phyloP scores from a whole-genome alignment of 2,329 filamentous ascomycete species.

The Apiospora rasikravindrae region DNA sequence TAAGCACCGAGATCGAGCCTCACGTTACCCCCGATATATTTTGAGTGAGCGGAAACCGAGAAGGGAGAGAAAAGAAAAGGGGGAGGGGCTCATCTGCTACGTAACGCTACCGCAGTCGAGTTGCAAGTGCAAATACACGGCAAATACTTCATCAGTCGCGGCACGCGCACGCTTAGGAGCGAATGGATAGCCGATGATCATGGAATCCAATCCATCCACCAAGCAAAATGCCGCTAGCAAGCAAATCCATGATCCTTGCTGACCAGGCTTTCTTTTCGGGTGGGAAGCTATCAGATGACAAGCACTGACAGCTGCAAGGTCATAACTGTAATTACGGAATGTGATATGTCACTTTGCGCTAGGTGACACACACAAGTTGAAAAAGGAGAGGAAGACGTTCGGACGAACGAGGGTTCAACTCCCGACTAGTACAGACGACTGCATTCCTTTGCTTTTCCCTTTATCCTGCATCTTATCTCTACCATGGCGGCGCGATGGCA shows the following conservation, averaged over 20 bases:
- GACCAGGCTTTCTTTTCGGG: background rate
- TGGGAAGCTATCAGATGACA: background rate
- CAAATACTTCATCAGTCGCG: background rate
- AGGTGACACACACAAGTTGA: background rate
- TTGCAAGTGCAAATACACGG: background rate
- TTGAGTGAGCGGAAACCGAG: background rate
- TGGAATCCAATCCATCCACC: background rate
- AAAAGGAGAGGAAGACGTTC: background rate
- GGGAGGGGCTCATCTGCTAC: background rate
- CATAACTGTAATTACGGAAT: background rate
- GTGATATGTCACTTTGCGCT: background rate
- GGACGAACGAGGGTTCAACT: background rate
- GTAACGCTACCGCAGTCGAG: background rate
- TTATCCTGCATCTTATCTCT: too few relatives aligned
- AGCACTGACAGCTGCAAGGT: background rate
- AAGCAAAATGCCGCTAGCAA: background rate
- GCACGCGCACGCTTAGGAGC: background rate
- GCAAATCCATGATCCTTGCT: background rate
- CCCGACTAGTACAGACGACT: background rate
- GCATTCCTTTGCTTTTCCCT: background rate
- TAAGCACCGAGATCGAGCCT: background rate
- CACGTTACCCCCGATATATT: background rate
- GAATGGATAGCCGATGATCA: background rate
- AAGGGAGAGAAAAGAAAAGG: background rate
- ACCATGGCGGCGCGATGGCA: background rate